Conservation (phyloP, 1,284 basidiomycete genomes). For the Apiotrichum domesticum region DNA sequence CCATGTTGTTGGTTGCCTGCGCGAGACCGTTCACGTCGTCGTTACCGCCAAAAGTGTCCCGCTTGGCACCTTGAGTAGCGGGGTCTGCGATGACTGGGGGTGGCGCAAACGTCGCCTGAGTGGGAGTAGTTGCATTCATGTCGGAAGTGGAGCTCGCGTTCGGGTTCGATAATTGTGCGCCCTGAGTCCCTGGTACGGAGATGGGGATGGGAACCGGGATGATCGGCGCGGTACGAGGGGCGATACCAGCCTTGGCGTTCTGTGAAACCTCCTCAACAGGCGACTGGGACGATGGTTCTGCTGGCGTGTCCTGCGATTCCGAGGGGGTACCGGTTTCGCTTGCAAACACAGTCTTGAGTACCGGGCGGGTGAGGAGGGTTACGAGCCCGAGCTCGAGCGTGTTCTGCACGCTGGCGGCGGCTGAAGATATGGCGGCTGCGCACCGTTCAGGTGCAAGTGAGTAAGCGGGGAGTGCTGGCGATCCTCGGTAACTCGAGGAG, state of each 20-base stretch:
- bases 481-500: no score
- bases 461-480: background rate
- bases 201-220: no score
- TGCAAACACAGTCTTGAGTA: conserved; percentile 43
- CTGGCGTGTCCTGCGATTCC: background rate
- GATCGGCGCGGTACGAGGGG: no score
- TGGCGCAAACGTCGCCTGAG: background rate
- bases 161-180: background rate
- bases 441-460: background rate
- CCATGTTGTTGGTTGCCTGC: background rate
- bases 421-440: background rate
- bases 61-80: background rate
- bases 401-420: conserved; percentile 27
- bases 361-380: conserved; percentile 41
- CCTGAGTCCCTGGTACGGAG: no score
- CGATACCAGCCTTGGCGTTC: no score
- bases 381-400: conserved; percentile 42
- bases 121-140: background rate
- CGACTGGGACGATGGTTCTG: no score
- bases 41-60: background rate
- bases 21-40: background rate
- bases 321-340: background rate
- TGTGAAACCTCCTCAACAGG: no score
- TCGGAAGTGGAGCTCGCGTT: background rate
- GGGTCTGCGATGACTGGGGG: no score